Evolutionary conservation across 129 eudicot species (phyloP).

Genomic region (Gnaphalium uliginosum): DNA sequence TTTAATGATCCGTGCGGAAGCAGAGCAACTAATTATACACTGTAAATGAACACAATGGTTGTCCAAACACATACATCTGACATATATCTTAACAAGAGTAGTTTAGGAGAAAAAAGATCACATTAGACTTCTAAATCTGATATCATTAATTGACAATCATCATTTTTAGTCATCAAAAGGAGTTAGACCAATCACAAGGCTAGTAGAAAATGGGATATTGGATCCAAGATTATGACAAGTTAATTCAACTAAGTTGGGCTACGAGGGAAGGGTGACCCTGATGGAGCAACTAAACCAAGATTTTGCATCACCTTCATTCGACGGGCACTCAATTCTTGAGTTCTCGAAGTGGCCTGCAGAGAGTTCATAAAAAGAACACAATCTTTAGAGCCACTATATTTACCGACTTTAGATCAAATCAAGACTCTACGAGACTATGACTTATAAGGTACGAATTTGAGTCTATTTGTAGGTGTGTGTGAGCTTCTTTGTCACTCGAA

Average conservation of each 20-base stretch:
- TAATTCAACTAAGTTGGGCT: constrained; percentile 14
- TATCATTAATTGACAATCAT: constrained; percentile 8
- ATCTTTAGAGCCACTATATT: neutral
- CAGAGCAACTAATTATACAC: too few relatives aligned
- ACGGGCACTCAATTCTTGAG: constrained; percentile 40
- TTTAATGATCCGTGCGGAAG: too few relatives aligned
- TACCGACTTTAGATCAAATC: neutral
- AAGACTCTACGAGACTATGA: too few relatives aligned
- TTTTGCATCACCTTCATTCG: constrained; percentile 60
- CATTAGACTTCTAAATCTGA: neutral
- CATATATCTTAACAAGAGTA: neutral
- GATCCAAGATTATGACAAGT: constrained; percentile 14
- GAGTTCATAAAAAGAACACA: neutral
- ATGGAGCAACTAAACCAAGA: constrained; percentile 60
- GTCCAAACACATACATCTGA: too few relatives aligned
- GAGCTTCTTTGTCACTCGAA: too few relatives aligned
- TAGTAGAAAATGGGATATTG: neutral
- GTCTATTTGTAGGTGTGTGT: neutral
- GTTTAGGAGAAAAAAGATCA: neutral
- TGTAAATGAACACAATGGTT: too few relatives aligned
- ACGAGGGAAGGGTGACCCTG: constrained; percentile 52
- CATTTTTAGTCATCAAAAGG: constrained; percentile 12
- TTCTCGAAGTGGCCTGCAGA: constrained; percentile 3
- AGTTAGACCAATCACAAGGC: neutral
- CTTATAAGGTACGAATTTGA: neutral